Evolutionary conservation across 2,329 filamentous ascomycete genomes (phyloP), one percentile per base, ranked within the genome.

Genomic region (Colletotrichum eleusines): DNA sequence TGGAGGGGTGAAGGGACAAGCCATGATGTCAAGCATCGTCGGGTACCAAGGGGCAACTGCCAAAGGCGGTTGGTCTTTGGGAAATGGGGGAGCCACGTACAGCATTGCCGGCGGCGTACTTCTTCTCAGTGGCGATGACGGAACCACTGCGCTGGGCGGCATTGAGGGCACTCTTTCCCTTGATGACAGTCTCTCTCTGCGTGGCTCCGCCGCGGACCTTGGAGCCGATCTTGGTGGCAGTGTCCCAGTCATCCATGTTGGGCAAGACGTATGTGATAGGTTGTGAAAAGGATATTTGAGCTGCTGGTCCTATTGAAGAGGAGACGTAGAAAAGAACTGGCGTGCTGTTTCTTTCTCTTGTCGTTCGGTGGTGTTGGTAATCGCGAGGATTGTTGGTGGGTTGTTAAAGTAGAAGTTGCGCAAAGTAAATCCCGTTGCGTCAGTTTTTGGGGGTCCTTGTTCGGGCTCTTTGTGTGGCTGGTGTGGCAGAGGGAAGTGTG

Each of bases 201-300:
- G 81, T 82, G 69, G 83, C 87, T 76, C 91, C 92, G 74, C 89
- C 88, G 78, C 90, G 90, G 79, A 88, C 89, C 84, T 93, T 95
- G 89, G 90, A 94, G 79, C 96, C 96, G 80, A 99, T 98, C 88
- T 96, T 97, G 84, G 94, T 97, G 76, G 92, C 90, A 76, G 85
- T 83, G 77, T 97, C 92, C 95, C 95, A 98, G 78, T 97, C 94
- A 63, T 80, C 82, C 88, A 92, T 90, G 63, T 78, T 90, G 90
- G 89, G 88, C 76, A 76, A 82, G 76, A 82, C 76, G 35, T 64
- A 26, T 62, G 42, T 70, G 50, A 60, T 63, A 67, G 66, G 46
- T 65, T 44, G 64, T 71, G 55, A 61, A 35, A 38, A 40, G 64
- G 54, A 26, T 11, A 40, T 59, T 23, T 44, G 31, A 58, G 9